Evolutionary conservation across 2,329 filamentous ascomycete genomes (phyloP).

Genomic region (Calonectria honghensis): DNA sequence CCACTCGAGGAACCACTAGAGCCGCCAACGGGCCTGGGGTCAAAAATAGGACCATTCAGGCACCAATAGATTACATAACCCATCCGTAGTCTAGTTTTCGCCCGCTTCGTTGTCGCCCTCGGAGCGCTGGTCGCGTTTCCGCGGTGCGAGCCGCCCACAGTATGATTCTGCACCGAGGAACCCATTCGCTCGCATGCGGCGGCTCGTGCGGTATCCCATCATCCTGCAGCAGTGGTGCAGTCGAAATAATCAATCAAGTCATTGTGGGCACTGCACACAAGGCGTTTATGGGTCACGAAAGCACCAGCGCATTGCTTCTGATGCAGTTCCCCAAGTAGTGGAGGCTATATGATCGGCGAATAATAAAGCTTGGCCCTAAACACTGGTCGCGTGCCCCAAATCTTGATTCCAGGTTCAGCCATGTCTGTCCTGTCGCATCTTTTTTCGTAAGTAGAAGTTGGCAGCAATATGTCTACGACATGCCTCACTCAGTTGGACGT

Average conservation of each 20-base stretch:
- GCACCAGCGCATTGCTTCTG: constrained; percentile 2
- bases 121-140: background rate
- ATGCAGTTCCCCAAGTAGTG: background rate
- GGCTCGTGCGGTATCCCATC: background rate
- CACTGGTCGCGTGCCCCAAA: background rate
- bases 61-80: background rate
- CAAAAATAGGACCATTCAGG: constrained; percentile 4
- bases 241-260: background rate
- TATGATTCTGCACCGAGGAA: background rate
- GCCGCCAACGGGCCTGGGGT: background rate
- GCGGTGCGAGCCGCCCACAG: constrained; percentile 1
- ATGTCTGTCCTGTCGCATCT: background rate
- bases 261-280: background rate
- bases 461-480: background rate
- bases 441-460: background rate
- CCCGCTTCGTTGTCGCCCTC: background rate
- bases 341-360: background rate
- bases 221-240: background rate
- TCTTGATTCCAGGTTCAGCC: background rate
- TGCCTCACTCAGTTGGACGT: background rate
- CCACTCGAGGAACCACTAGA: background rate
- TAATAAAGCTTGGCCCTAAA: background rate
- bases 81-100: background rate
- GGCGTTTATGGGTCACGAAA: background rate
- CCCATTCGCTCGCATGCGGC: background rate